Percentiles rank a stretch among this genome's conserved stretches.
Evolutionary conservation across 2,329 filamentous ascomycete species (phyloP).

Genomic region (Beauveria bassiana): DNA sequence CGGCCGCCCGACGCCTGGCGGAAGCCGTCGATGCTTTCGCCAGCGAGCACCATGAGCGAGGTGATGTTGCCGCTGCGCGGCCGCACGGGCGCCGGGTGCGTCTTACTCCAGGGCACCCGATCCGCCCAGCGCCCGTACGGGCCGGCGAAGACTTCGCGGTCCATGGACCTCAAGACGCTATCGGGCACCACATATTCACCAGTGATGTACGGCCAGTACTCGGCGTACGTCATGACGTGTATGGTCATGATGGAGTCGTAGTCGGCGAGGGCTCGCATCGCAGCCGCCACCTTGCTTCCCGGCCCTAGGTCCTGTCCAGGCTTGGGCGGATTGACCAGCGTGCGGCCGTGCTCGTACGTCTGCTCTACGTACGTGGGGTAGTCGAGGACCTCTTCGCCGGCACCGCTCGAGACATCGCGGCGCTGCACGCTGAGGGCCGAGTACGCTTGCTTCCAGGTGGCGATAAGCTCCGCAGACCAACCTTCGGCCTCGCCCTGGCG

Average conservation of each 20-base stretch:
- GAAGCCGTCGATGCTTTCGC: not conserved
- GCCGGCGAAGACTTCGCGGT: not conserved
- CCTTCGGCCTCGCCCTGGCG: not conserved
- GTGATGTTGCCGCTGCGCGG: not conserved
- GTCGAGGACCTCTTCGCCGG: not conserved
- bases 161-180: not conserved
- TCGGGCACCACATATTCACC: not conserved
- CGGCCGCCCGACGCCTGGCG: not conserved
- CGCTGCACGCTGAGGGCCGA: not conserved
- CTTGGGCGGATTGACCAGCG: not conserved
- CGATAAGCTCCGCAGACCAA: not conserved
- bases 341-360: not conserved
- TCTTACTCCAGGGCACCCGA: not conserved
- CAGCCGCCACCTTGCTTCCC: not conserved
- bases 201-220: not conserved
- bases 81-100: not conserved
- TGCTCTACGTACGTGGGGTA: not conserved
- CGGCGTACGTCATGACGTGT: not conserved
- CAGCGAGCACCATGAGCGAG: not conserved
- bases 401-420: not conserved
- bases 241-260: not conserved
- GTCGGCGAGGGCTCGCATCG: not conserved
- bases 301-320: accelerated
- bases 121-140: not conserved
- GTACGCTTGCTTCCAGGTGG: not conserved